Evolutionary conservation across 225 moss, liverwort and hornwort species (phyloP), one percentile per base, ranked within the genome.

Genomic region (Lunularia cruciata): DNA sequence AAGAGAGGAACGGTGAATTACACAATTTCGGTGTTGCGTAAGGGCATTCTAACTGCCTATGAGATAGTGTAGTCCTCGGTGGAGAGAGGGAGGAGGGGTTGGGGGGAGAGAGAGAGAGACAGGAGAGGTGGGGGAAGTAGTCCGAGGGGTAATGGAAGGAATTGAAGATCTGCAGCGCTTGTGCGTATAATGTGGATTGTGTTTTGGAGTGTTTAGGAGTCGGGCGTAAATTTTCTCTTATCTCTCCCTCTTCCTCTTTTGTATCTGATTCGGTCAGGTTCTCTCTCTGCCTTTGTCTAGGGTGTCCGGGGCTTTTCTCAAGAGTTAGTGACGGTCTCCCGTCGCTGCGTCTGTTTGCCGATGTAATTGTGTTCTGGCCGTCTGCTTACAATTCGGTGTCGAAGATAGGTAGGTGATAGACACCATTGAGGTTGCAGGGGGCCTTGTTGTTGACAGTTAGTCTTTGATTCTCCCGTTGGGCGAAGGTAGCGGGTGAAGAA

Each of bases 111-210:
- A 63, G 38, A 38, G 35, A n/a, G 37, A 60, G 34, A n/a, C 9
- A 4, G 36, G 11, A n/a, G 8, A 5, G 12, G 26, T n/a, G 4
- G 63, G 9, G 25, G 25, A 26, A 27, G 39, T 36, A 10, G 60
- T 22, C 13, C n/a, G n/a, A n/a, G n/a, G 36, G 60, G 3, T 27
- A 16, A 4, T 0, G 27, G 63, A 23, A 43, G 42, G 19, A 64
- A 46, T 64, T 46, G 46, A 25, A 18, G 45, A 47, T 45, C 4
- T 46, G 30, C 63, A 27, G 25, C 0, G 26, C 15, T 13, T 19
- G 27, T 25, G 43, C 18, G 28, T 64, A 26, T 64, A 27, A 64
- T 64, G 61, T 64, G 49, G 49, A 49, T n/a, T 20, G 49, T n/a
- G 15, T 16, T 49, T 18, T 20, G n/a, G 18, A 20, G 40, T 13